Conservation (phyloP, 2,329 filamentous ascomycete genomes). For the Pyricularia grisea region DNA sequence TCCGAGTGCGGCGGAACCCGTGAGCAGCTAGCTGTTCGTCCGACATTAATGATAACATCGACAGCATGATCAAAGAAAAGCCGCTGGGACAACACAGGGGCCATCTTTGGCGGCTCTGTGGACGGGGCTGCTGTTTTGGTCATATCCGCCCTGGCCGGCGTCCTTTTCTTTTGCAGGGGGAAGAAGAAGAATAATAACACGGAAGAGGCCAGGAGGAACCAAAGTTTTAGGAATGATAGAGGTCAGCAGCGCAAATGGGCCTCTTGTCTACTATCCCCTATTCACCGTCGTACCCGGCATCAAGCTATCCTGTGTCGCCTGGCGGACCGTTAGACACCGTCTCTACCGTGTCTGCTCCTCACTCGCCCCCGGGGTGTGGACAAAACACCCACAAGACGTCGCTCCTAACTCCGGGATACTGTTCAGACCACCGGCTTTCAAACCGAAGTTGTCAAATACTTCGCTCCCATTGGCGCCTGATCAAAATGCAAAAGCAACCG, state of each 20-base stretch:
- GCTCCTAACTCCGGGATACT: background rate
- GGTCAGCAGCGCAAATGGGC: background rate
- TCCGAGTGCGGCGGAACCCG: background rate
- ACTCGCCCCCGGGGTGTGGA: background rate
- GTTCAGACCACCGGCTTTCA: background rate
- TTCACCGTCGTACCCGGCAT: background rate
- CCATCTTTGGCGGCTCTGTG: background rate
- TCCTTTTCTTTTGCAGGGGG: background rate
- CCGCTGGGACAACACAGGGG: background rate
- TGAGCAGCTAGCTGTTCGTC: background rate
- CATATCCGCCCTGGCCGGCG: background rate
- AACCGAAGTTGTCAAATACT: background rate
- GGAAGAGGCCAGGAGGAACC: background rate
- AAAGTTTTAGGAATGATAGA: background rate
- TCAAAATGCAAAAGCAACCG: background rate
- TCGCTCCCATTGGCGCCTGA: too few species aligned
- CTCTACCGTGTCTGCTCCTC: background rate
- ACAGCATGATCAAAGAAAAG: background rate
- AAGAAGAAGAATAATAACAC: background rate
- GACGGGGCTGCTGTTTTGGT: background rate
- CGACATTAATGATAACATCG: background rate
- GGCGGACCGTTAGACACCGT: background rate
- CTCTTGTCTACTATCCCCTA: background rate
- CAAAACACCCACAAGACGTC: background rate
- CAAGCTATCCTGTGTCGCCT: background rate